phyloP scores from a whole-genome alignment of 441 rosid genomes.

The Gossypium trilobum region DNA sequence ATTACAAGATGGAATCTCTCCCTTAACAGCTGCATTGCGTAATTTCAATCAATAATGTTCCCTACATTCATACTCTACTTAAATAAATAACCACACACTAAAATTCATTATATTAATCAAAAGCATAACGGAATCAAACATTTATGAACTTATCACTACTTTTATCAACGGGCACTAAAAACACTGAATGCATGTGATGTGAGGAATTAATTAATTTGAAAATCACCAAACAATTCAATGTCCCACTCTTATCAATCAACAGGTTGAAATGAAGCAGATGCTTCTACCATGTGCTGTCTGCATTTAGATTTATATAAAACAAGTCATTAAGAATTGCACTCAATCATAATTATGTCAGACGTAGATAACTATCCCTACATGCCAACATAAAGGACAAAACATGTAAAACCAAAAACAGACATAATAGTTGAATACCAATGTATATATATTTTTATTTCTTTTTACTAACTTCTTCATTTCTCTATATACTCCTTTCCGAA shows the following conservation, averaged over 20 bases:
- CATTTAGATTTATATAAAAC: neutral
- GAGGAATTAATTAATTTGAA: neutral
- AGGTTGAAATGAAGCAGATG: neutral
- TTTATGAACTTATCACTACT: neutral
- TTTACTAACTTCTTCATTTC: too few relatives aligned
- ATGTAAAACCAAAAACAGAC: neutral
- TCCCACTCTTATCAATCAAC: neutral
- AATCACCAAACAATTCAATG: neutral
- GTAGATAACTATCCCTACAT: neutral
- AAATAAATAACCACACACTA: too few relatives aligned
- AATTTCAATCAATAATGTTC: neutral
- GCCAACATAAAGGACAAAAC: neutral
- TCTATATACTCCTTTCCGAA: too few relatives aligned
- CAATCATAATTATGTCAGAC: neutral
- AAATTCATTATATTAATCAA: neutral
- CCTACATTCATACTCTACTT: neutral
- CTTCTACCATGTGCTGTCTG: constrained; percentile 1
- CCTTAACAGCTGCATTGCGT: neutral
- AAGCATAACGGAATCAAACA: neutral
- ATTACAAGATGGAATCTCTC: neutral
- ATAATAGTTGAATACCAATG: neutral
- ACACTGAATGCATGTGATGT: neutral
- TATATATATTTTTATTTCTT: too few relatives aligned
- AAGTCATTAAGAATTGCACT: neutral
- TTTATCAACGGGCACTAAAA: neutral